Conservation (phyloP, 2,329 filamentous ascomycete genomes). For the Elsinoe necatrix region DNA sequence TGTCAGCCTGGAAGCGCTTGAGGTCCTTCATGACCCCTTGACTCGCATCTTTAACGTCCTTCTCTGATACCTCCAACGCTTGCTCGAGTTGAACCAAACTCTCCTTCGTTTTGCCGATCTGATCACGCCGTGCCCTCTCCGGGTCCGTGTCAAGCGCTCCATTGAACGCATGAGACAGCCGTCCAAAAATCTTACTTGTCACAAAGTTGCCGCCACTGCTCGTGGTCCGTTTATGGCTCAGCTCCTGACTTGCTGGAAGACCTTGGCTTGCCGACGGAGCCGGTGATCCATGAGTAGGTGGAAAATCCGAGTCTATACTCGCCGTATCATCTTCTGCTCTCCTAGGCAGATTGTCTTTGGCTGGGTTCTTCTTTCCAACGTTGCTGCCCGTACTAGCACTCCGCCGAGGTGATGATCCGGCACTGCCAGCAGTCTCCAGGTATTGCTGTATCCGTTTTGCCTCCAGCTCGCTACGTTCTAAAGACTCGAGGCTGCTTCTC, state of each 20-base stretch:
- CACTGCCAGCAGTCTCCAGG: constrained; percentile 59
- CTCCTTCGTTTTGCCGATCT: constrained; percentile 92
- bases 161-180: constrained; percentile 89
- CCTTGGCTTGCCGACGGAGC: constrained; percentile 65
- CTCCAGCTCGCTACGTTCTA: constrained; percentile 91
- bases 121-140: constrained; percentile 81
- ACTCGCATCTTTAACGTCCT: constrained; percentile 90
- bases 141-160: constrained; percentile 95
- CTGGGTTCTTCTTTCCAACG: constrained; percentile 32
- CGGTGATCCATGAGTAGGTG: constrained; percentile 62
- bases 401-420: constrained; percentile 52
- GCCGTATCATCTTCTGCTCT: constrained; percentile 26
- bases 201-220: constrained; percentile 74
- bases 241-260: constrained; percentile 41
- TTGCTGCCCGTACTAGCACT: constrained; percentile 43
- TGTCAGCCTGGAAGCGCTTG: constrained; percentile 86
- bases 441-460: constrained; percentile 91
- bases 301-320: constrained; percentile 80
- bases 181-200: constrained; percentile 85
- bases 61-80: constrained; percentile 76
- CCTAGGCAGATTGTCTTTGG: constrained; percentile 28
- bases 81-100: constrained; percentile 79
- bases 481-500: constrained; percentile 65
- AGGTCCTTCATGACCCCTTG: constrained; percentile 80
- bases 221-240: constrained; percentile 65